A percentile compares a stretch with the other conserved stretches of the same genome.
Conservation (phyloP, 73 alveolate species). For the Paramecium pentaurelia region DNA sequence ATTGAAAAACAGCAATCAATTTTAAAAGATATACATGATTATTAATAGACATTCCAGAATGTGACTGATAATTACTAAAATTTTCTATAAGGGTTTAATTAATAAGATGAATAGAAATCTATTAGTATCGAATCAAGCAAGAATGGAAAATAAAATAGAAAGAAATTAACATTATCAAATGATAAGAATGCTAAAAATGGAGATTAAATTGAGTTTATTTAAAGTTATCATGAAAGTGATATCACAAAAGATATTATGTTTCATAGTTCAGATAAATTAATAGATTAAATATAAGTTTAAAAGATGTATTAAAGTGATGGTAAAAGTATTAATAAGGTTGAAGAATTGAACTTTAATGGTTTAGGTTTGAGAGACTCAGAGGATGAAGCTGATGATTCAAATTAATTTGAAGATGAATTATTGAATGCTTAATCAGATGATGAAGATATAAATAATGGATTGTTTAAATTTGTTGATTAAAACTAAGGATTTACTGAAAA, state of each 20-base stretch:
- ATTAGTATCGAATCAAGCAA: neutral
- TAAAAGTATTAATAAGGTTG: neutral
- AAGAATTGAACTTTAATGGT: constrained; percentile 18
- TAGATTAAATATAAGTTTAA: neutral
- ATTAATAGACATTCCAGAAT: neutral
- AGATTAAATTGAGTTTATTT: constrained; percentile 1
- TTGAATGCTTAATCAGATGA: neutral
- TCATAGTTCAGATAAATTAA: constrained; percentile 33
- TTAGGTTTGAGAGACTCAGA: constrained; percentile 5
- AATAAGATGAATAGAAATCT: constrained; percentile 39
- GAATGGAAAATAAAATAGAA: neutral
- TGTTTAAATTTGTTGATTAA: neutral
- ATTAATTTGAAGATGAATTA: constrained; percentile 12
- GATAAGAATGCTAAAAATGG: neutral
- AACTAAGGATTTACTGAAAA: neutral
- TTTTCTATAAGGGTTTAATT: neutral
- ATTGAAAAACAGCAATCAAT: constrained; percentile 1
- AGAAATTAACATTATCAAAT: constrained; percentile 2
- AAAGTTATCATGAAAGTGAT: constrained; percentile 24
- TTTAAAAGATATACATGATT: neutral
- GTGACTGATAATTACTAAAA: constrained; percentile 9
- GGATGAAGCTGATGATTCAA: neutral
- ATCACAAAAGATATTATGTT: constrained; percentile 8
- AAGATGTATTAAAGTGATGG: constrained; percentile 40
- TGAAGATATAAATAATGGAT: neutral